Base-by-base conservation (phyloP, 2,329 filamentous ascomycete genomes). In the Pseudogymnoascus sp. region DNA sequence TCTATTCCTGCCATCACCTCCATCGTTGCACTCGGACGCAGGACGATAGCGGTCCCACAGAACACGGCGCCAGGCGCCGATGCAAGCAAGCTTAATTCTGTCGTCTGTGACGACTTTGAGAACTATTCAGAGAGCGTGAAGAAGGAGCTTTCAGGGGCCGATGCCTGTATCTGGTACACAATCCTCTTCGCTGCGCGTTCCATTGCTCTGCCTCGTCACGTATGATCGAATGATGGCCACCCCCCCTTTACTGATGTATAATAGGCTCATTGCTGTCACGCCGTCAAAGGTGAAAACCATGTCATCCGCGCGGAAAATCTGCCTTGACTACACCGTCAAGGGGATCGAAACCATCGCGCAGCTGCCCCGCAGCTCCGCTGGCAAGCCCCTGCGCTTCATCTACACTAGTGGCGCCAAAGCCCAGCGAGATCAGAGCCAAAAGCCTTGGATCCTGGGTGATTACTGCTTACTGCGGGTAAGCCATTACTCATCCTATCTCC, bases 391-490 rank as follows among this genome's bases (percentile, higher is more conserved):
- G 35, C 76, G 76, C 1, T 82, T 82, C 64, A 60, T 82, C 2
- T 82, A 82, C 67, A 74, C 80, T 64, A 84, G 81, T 65, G 82
- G 81, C 2, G 67, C 71, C 1, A 71, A 69, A 0, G 74, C 75
- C 2, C 75, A 77, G 65, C 75, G 79, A 1, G 81, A 84, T 56
- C 78, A 73, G 19, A 74, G 68, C 11, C 78, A 81, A 69, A 79
- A 71, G 61, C 77, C 75, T 1, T 68, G 65, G 64, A 67, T 76
- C 6, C 67, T 76, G 29, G 68, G 69, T 0, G 72, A 81, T 42
- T 83, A 82, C 63, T 66, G 61, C 6, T 63, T 78, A 8, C 76
- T 83, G 75, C 70, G 82, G n/a, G 81, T 81, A 71, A 66, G 75
- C 69, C n/a, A 3, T 33, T 13, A 61, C 31, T 24, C 35, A 21